Evolutionary conservation across 768 basidiomycete species (phyloP).

Genomic region (Chiua virens): DNA sequence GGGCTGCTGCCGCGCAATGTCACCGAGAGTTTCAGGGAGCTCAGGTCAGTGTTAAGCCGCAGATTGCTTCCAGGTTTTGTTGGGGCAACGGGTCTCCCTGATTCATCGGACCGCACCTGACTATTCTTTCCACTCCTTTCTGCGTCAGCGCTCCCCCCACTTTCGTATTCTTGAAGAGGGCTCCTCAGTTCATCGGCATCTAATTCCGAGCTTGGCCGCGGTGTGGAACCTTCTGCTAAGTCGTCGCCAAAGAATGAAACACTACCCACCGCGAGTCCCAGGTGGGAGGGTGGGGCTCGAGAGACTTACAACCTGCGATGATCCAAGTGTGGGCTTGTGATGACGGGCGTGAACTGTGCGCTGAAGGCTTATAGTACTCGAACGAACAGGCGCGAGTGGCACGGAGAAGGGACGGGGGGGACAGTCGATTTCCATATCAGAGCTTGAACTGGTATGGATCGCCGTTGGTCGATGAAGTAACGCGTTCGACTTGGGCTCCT

Average conservation of each 20-base stretch:
- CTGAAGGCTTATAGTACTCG: background rate
- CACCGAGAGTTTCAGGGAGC: background rate
- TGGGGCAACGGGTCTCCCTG: background rate
- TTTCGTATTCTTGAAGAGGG: slow-evolving; percentile 14
- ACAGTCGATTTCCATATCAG: slow-evolving; percentile 29
- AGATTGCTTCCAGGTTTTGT: background rate
- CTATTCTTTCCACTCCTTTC: slow-evolving; percentile 11
- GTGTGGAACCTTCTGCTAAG: slow-evolving; percentile 7
- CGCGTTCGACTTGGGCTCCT: slow-evolving; percentile 3
- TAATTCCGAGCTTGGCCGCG: slow-evolving; percentile 10
- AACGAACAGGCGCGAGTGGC: slow-evolving; percentile 12
- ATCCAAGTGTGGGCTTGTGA: slow-evolving; percentile 6
- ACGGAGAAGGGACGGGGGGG: slow-evolving; percentile 20
- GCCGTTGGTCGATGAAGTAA: slow-evolving; percentile 8
- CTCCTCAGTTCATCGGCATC: slow-evolving; percentile 16
- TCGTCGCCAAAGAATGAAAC: slow-evolving; percentile 2
- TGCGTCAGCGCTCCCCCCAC: slow-evolving; percentile 9
- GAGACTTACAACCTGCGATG: slow-evolving; percentile 17
- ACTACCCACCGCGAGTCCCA: background rate
- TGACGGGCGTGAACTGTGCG: background rate
- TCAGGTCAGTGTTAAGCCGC: slow-evolving; percentile 3
- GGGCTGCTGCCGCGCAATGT: background rate
- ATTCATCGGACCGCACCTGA: slow-evolving; percentile 3
- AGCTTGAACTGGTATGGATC: slow-evolving; percentile 2
- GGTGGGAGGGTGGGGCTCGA: slow-evolving; percentile 18